Evolutionary conservation across 306 rosid species (phyloP).

Genomic region (Acmispon strigosus): DNA sequence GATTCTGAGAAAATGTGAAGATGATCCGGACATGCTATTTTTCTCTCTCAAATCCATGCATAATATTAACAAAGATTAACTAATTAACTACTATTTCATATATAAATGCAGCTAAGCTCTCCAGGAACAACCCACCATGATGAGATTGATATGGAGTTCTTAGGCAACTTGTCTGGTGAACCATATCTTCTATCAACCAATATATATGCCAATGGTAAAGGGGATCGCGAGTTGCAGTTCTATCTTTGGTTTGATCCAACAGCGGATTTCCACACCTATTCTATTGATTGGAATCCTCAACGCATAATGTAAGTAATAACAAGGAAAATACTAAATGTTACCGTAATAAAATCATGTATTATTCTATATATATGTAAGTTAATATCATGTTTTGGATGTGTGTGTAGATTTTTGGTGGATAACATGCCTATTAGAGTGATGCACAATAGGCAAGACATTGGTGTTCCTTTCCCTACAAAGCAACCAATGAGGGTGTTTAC

Average conservation of each 20-base stretch:
- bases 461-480: constrained; percentile 34
- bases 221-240: constrained; percentile 34
- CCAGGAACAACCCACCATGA: constrained; percentile 25
- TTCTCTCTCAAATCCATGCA: background rate
- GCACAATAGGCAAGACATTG: constrained; percentile 18
- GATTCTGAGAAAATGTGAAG: too few relatives aligned
- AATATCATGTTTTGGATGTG: too few relatives aligned
- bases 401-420: constrained; percentile 36
- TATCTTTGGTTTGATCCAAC: constrained; percentile 52
- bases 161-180: constrained; percentile 34
- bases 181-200: constrained; percentile 40
- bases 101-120: constrained; percentile 32
- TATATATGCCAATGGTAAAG: constrained; percentile 29
- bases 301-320: constrained; percentile 32
- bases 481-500: constrained; percentile 36
- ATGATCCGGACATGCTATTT: too few relatives aligned
- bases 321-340: too few relatives aligned
- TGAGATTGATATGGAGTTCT: constrained; percentile 38
- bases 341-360: too few relatives aligned
- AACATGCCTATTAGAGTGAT: constrained; percentile 32
- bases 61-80: background rate
- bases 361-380: background rate
- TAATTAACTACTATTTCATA: background rate
- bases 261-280: constrained; percentile 31
- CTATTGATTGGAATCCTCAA: constrained; percentile 41